These are phyloP conservation scores for Alternaria burnsii DNA, from an alignment of 2,329 filamentous ascomycete genomes.

Conservation along the genomic window DNA sequence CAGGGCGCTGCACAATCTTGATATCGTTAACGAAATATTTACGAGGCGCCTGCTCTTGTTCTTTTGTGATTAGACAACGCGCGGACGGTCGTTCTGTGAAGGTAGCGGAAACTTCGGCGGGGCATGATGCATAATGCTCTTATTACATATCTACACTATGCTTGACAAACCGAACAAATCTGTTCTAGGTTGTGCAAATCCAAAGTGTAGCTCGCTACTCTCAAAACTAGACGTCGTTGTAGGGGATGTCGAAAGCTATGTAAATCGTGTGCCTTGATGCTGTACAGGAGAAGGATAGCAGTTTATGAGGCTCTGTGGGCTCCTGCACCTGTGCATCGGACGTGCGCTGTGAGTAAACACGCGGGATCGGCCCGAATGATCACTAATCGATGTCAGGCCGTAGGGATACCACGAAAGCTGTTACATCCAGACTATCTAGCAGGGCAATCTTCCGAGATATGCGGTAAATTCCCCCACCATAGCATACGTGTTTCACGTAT, in stretches of 20 bases:
- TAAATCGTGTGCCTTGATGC: not conserved
- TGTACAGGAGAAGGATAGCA: not conserved
- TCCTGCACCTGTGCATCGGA: too few species aligned
- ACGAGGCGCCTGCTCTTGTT: not conserved
- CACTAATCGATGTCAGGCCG: not conserved
- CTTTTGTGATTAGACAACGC: not conserved
- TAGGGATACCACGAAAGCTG: not conserved
- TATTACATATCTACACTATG: not conserved
- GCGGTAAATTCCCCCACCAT: not conserved
- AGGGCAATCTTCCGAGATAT: not conserved
- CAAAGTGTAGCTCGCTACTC: not conserved
- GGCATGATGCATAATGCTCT: not conserved
- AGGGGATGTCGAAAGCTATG: fast-evolving
- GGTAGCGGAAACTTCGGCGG: not conserved
- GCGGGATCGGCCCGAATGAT: not conserved
- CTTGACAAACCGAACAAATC: not conserved
- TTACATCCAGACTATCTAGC: not conserved
- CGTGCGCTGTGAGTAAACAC: not conserved
- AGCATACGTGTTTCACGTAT: too few species aligned
- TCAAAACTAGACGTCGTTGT: fast-evolving
- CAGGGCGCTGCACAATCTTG: not conserved
- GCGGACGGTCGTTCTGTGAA: not conserved
- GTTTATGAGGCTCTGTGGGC: not conserved
- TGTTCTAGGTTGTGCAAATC: not conserved
- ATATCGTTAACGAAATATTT: not conserved